Percentiles rank a stretch among this genome's conserved stretches.
phyloP scores from a whole-genome alignment of 768 basidiomycete genomes.

The Pulveroboletus sp. region DNA sequence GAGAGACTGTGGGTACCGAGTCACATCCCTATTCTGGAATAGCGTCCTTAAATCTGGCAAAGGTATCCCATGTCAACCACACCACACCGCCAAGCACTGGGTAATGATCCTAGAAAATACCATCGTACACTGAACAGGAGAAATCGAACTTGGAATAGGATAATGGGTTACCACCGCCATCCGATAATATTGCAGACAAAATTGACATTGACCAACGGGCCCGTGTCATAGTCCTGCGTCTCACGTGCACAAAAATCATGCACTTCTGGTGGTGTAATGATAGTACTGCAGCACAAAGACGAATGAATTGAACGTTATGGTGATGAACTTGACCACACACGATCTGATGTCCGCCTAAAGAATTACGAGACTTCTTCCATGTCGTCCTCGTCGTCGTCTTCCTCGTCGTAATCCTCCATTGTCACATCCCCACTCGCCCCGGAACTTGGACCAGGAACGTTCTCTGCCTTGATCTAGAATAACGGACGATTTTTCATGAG shows the following conservation, averaged over 20 bases:
- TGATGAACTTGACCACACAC: not conserved
- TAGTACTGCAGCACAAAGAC: too few species aligned
- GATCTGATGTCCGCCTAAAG: not conserved
- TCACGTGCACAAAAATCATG: not conserved
- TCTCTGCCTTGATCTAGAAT: constrained; percentile 42
- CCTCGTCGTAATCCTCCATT: constrained; percentile 44
- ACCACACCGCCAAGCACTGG: constrained; percentile 6
- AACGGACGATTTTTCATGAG: constrained; percentile 1
- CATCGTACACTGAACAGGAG: not conserved
- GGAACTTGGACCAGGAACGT: constrained; percentile 38
- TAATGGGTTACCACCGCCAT: too few species aligned
- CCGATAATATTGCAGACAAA: constrained; percentile 14
- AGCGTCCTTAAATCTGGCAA: not conserved
- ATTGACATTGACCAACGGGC: not conserved
- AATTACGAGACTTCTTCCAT: constrained; percentile 68
- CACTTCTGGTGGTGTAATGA: too few species aligned
- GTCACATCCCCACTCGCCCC: constrained; percentile 19
- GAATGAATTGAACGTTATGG: too few species aligned
- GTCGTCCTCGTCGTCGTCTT: constrained; percentile 46
- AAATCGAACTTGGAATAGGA: not conserved
- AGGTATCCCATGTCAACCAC: constrained; percentile 1
- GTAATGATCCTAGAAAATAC: not conserved
- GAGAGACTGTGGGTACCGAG: not conserved
- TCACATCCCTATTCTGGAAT: not conserved
- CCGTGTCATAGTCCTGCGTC: constrained; percentile 7